Conservation (phyloP, 257 asterid species). For the Ballota nigra region DNA sequence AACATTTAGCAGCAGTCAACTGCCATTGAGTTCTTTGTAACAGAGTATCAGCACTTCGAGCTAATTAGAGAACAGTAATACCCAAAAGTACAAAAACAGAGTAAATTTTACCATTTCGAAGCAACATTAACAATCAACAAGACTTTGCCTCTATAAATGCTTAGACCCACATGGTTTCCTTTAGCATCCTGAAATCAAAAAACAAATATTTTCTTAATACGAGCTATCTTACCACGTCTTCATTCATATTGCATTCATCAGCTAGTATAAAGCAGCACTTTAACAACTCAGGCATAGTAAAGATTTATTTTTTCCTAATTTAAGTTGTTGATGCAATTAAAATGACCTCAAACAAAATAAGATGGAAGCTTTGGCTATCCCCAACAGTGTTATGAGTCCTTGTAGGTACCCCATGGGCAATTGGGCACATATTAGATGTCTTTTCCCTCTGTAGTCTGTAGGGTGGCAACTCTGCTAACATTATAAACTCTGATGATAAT, state of each 20-base stretch:
- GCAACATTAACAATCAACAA: slow-evolving; percentile 67
- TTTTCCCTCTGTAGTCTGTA: background rate
- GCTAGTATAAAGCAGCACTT: background rate
- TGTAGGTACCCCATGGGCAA: too few species aligned
- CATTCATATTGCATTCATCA: background rate
- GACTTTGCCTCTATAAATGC: slow-evolving; percentile 40
- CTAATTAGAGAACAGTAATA: background rate
- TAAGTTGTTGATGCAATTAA: background rate
- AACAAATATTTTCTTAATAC: background rate
- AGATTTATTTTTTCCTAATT: background rate
- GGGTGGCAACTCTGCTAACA: background rate
- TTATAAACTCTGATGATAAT: background rate
- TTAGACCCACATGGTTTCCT: slow-evolving; percentile 43
- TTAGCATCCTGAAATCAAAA: slow-evolving; percentile 46
- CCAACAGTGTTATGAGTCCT: too few species aligned
- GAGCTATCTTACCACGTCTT: background rate
- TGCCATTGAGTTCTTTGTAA: background rate
- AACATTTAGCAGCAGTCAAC: background rate
- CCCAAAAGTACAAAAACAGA: background rate
- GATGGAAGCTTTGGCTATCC: background rate
- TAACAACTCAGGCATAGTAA: background rate
- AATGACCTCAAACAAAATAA: background rate
- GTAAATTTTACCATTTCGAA: slow-evolving; percentile 54
- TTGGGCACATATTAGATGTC: too few species aligned
- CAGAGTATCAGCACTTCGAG: background rate